These are phyloP conservation scores for Rhizoctonia solani DNA, from an alignment of 1,284 basidiomycete species.

Conservation along the genomic window DNA sequence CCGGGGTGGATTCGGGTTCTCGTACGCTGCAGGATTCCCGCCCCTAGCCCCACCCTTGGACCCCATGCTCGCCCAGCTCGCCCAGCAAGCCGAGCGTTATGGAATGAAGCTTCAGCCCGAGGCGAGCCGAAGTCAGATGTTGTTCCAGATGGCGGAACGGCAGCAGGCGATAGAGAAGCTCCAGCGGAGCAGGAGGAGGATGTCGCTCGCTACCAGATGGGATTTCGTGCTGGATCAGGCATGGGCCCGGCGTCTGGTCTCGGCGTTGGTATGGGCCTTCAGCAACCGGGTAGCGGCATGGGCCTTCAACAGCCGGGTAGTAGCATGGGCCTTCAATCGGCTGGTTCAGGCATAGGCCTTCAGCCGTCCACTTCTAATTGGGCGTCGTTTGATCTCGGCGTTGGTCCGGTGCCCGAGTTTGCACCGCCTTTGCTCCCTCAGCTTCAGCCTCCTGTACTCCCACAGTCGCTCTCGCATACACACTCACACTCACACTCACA, in stretches of 20 bases:
- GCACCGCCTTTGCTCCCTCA: too few relatives aligned
- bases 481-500: too few relatives aligned
- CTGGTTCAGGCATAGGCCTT: too few relatives aligned
- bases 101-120: background rate
- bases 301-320: too few relatives aligned
- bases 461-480: too few relatives aligned
- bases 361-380: too few relatives aligned
- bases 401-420: too few relatives aligned
- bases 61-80: background rate
- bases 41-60: background rate
- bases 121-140: background rate
- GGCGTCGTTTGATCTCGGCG: too few relatives aligned
- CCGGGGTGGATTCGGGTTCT: background rate
- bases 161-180: background rate
- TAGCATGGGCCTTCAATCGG: too few relatives aligned
- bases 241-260: background rate
- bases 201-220: background rate
- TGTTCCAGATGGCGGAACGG: background rate
- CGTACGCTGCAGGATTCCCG: background rate
- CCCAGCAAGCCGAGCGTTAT: background rate
- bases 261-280: background rate
- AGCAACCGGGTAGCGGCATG: too few relatives aligned
- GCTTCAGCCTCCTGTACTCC: too few relatives aligned
- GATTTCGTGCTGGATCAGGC: background rate
- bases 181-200: background rate